Percentiles rank a stretch among this genome's conserved stretches.
These are phyloP conservation scores for Coemansia sp. DNA, from an alignment of 192 early-diverging fungal species.

Conservation along the genomic window DNA sequence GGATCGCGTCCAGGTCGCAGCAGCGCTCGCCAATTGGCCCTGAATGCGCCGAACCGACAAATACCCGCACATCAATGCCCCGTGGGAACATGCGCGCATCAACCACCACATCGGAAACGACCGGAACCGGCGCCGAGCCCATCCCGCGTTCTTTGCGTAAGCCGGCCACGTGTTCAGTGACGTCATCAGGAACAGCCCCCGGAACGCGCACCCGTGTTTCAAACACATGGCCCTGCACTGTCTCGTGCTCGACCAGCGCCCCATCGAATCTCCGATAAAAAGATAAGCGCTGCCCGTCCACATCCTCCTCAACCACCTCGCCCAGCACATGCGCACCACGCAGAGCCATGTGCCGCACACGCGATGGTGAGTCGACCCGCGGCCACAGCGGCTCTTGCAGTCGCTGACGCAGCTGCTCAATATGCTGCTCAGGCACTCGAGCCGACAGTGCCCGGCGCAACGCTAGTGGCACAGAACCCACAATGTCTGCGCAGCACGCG, in stretches of 20 bases:
- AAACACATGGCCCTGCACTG: conserved; percentile 1
- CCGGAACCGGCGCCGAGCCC: conserved; percentile 17
- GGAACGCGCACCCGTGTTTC: not conserved
- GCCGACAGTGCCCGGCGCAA: conserved; percentile 39
- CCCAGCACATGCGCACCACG: conserved; percentile 6
- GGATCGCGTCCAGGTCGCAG: not conserved
- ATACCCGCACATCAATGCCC: conserved; percentile 18
- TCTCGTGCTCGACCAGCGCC: conserved; percentile 13
- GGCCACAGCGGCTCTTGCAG: conserved; percentile 16
- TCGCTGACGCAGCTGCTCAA: conserved; percentile 16
- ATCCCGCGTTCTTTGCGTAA: conserved; percentile 30
- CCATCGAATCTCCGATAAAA: conserved; percentile 26
- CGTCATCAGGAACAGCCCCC: not conserved
- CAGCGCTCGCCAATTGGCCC: conserved; percentile 9
- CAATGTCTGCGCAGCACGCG: conserved; percentile 39
- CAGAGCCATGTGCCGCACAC: not conserved
- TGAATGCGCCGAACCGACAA: conserved; percentile 1
- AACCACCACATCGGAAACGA: conserved; percentile 41
- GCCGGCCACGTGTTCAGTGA: conserved; percentile 8
- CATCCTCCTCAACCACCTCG: conserved; percentile 15
- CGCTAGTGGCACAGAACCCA: conserved; percentile 40
- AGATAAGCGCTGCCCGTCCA: conserved; percentile 22
- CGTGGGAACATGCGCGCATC: conserved; percentile 22
- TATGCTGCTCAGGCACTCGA: conserved; percentile 18
- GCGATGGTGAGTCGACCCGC: conserved; percentile 20